phyloP scores from a whole-genome alignment of 208 protist species.

The Vickermania spadyakhi region DNA sequence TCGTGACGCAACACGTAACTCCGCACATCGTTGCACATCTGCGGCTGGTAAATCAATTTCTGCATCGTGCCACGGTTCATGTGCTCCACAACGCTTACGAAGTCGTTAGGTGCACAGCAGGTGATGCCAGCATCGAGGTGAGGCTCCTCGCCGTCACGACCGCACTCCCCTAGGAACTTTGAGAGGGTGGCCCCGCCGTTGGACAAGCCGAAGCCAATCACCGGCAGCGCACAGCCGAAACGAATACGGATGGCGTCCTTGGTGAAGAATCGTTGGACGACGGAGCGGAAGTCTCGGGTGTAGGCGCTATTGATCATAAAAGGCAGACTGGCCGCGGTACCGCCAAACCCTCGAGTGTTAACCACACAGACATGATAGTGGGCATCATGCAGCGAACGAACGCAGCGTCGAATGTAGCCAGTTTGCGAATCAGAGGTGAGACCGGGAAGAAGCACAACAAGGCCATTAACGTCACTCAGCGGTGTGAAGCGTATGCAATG shows the following conservation, averaged over 20 bases:
- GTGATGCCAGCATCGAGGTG: constrained; percentile 28
- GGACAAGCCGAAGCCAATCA: constrained; percentile 38
- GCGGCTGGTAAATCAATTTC: constrained; percentile 25
- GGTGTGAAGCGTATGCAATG: background rate
- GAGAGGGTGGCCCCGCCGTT: constrained; percentile 40
- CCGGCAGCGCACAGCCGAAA: constrained; percentile 18
- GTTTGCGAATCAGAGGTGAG: constrained; percentile 26
- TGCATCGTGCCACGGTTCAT: constrained; percentile 30
- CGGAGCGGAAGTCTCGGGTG: constrained; percentile 37
- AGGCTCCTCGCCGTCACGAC: constrained; percentile 15
- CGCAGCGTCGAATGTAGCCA: constrained; percentile 32
- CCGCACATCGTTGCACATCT: constrained; percentile 29
- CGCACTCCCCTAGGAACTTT: constrained; percentile 63
- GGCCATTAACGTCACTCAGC: constrained; percentile 7
- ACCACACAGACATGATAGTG: constrained; percentile 38
- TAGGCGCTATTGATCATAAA: constrained; percentile 42
- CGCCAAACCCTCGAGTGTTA: constrained; percentile 41
- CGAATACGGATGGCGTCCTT: constrained; percentile 7
- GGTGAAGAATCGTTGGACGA: constrained; percentile 20
- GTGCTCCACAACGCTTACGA: constrained; percentile 28
- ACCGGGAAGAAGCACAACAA: constrained; percentile 47
- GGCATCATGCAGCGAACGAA: constrained; percentile 11
- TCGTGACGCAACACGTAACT: constrained; percentile 34
- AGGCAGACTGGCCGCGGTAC: constrained; percentile 23
- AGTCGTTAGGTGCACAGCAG: constrained; percentile 41